Evolutionary conservation across 1,284 basidiomycete genomes (phyloP), one percentile per base, ranked within the genome.

Genomic region (Cryptococcus sp.): DNA sequence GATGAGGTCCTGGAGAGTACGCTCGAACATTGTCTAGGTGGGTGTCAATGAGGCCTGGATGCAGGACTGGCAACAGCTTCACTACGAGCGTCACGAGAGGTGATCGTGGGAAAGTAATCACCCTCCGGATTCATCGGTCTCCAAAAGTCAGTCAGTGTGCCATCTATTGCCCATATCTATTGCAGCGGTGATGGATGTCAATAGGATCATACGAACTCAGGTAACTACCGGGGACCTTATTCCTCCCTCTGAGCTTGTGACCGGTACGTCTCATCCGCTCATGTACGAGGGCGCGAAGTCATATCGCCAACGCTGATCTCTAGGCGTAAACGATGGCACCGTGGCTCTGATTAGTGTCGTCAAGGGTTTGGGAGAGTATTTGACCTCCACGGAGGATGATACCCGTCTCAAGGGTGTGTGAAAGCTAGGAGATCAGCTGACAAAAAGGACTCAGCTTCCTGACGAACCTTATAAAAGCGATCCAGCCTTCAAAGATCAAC

Each of bases 1-100:
- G 68, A 94, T 90, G 62, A 94, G 85, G 76, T 93, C 91, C 67
- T 93, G 88, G 14, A 94, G 81, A 13, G 89, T 92, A 48, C 91
- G 82, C 78, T 94, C 91, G 86, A 90, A 94, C 91, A 94, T 92
- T 22, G 5, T 49, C 11, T 32, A n/a, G 23, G 36, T 39, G 16
- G 36, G 36, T 39, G 4, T 5, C 4, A 28, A 11, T 28, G 28
- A 28, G 28, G n/a, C n/a, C n/a, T n/a, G n/a, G n/a, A n/a, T n/a
- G n/a, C n/a, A n/a, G n/a, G n/a, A n/a, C n/a, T 28, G 4, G 28
- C 28, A 5, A 28, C 28, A 28, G 5, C 28, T 28, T 11, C 28
- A 11, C 28, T 28, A n/a, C 28, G 11, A 28, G 28, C 28, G 28
- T 28, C 28, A n/a, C n/a, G 28, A 28, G 28, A 28, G 28, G 28